These are phyloP conservation scores for Penicillium herquei DNA, from an alignment of 495 filamentous ascomycete genomes.

Conservation along the genomic window DNA sequence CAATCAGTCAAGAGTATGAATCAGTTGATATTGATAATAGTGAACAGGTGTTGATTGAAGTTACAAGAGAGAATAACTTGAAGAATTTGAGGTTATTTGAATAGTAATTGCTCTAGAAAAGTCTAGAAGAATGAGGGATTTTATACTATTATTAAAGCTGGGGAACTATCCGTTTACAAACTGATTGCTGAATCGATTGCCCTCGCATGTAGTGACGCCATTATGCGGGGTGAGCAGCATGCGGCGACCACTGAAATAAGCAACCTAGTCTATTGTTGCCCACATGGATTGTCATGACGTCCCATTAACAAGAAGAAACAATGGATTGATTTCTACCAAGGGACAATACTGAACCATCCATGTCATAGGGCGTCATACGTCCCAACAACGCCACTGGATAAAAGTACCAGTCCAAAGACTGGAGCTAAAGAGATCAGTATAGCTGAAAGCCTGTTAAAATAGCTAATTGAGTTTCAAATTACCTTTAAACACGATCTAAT, in stretches of 20 bases:
- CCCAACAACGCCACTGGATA: slow-evolving; percentile 11
- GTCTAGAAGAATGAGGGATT: neutral
- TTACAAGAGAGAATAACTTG: too few species aligned
- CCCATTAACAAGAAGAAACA: slow-evolving; percentile 3
- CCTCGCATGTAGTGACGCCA: slow-evolving; percentile 19
- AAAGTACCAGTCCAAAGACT: neutral
- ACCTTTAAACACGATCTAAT: too few species aligned
- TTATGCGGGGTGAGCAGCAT: slow-evolving; percentile 10
- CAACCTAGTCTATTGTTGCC: neutral
- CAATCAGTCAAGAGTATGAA: neutral
- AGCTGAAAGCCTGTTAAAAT: too few species aligned
- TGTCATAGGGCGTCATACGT: slow-evolving; percentile 23
- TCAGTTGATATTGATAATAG: neutral
- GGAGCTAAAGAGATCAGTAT: too few species aligned
- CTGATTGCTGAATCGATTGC: neutral
- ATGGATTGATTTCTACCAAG: neutral
- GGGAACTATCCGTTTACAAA: neutral
- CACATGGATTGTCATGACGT: slow-evolving; percentile 23
- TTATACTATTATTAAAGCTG: neutral
- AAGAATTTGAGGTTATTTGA: too few species aligned
- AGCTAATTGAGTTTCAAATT: too few species aligned
- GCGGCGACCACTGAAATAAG: neutral
- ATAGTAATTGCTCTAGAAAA: neutral
- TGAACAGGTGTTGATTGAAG: too few species aligned
- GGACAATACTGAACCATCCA: slow-evolving; percentile 2